Evolutionary conservation across 352 stramenopile species (phyloP), one percentile per base, ranked within the genome.

Genomic region (Phytophthora hybrid): DNA sequence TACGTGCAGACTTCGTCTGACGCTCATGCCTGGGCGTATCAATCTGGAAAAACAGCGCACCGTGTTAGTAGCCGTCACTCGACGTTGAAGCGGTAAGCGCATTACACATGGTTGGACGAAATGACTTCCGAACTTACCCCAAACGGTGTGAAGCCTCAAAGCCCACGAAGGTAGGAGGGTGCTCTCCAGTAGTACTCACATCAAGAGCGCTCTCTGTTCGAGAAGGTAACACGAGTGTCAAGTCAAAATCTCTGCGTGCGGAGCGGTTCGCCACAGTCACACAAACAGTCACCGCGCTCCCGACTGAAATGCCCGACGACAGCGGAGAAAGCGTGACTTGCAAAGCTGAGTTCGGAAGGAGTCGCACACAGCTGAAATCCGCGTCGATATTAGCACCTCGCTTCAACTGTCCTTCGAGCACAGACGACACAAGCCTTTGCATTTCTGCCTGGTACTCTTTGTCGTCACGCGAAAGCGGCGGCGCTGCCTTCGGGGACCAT

Each of bases 91-190:
- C 63, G 52, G 51, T 55, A 55, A 66, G 39, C 14, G 26, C 47
- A 63, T 66, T 63, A 54, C 54, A 69, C 34, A 63, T 23, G 39
- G 18, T 8, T 14, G 49, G 49, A 26, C 29, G 62, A 34, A 54
- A 65, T 31, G 21, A 34, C 46, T 44, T 59, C 46, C 16, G 14
- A 55, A 79, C 77, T 56, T 81, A 93, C 85, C 85, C 85, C 57
- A 94, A 77, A n/a, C 80, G 85, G 57, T 93, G 85, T 7, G 79
- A 86, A 37, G 83, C 78, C 63, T 94, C 87, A 46, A 94, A 91
- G 14, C 77, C 78, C 53, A 93, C 69, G 63, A 81, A 88, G 4
- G 34, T 49, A n/a, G 65, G 39, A 21, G 54, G 10, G n/a, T 16
- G 21, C 9, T 31, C 49, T 4, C 9, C 26, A 37, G 26, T 46